Conservation (phyloP, 805 yeast genomes). For the Ogataea henricii region DNA sequence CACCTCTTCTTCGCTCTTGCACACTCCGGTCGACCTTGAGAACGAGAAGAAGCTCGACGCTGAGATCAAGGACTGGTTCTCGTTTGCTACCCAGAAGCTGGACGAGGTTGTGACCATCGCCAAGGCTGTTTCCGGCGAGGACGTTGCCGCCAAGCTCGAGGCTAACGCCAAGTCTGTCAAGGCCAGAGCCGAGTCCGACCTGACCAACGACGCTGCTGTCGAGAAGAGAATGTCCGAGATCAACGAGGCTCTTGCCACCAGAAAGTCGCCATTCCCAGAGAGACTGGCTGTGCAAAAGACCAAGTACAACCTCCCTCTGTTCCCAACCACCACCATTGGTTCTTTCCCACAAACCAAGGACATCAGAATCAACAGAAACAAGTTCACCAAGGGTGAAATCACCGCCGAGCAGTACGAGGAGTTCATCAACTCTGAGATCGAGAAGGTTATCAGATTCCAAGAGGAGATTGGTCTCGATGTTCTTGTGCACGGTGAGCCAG, state of each 20-base stretch:
- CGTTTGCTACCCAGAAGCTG: constrained; percentile 97
- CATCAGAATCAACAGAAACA: constrained; percentile 97
- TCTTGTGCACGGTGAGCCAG: constrained; percentile 99
- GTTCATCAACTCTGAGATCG: constrained; percentile 96
- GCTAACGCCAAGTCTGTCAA: constrained; percentile 86
- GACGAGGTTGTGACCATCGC: constrained; percentile 88
- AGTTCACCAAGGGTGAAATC: constrained; percentile 95
- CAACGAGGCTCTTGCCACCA: constrained; percentile 74
- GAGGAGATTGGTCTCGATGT: constrained; percentile 98
- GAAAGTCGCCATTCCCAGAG: constrained; percentile 82
- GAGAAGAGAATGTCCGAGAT: constrained; percentile 81
- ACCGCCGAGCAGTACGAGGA: constrained; percentile 93
- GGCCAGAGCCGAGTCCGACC: constrained; percentile 81
- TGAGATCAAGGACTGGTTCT: constrained; percentile 95
- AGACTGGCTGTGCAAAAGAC: constrained; percentile 88
- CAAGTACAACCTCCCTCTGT: constrained; percentile 89
- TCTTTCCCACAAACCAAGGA: constrained; percentile 99
- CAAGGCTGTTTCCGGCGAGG: constrained; percentile 80
- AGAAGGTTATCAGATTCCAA: constrained; percentile 96
- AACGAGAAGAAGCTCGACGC: constrained; percentile 90
- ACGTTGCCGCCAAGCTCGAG: constrained; percentile 72
- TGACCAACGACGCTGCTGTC: constrained; percentile 91
- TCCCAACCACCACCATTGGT: constrained; percentile 99
- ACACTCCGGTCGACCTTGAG: constrained; percentile 96
- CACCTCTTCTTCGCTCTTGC: constrained; percentile 94